Percentiles rank a stretch among this genome's conserved stretches.
Evolutionary conservation across 2,329 filamentous ascomycete genomes (phyloP).

Genomic region (Aspergillus sp.): DNA sequence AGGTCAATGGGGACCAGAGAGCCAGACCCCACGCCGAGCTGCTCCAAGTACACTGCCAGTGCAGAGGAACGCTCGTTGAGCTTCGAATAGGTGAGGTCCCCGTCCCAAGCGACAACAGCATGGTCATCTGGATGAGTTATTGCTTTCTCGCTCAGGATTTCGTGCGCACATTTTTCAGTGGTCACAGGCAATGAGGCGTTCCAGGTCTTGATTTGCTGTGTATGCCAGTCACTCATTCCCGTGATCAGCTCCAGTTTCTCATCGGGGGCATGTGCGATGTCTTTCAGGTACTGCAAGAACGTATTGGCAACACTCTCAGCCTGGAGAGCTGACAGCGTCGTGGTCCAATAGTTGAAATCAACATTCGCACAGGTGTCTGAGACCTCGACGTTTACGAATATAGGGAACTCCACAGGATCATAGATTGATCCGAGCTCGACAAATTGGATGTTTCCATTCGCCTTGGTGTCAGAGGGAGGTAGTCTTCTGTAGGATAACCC

Average conservation of each 20-base stretch:
- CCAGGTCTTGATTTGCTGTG: slow-evolving; percentile 28
- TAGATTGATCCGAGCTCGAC: slow-evolving; percentile 39
- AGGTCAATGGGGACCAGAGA: slow-evolving; percentile 26
- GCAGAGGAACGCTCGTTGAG: slow-evolving; percentile 31
- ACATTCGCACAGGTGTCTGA: slow-evolving; percentile 38
- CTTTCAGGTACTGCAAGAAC: slow-evolving; percentile 36
- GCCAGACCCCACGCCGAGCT: slow-evolving; percentile 27
- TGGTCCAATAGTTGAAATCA: slow-evolving; percentile 43
- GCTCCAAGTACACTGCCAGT: slow-evolving; percentile 28
- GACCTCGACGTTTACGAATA: slow-evolving; percentile 49
- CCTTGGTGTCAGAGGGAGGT: slow-evolving; percentile 25
- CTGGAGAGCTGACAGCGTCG: slow-evolving; percentile 37
- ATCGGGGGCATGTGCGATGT: slow-evolving; percentile 36
- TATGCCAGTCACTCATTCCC: slow-evolving; percentile 37
- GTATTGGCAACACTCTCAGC: slow-evolving; percentile 38
- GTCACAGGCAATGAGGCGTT: slow-evolving; percentile 25
- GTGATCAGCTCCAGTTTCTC: slow-evolving; percentile 33
- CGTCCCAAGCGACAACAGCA: slow-evolving; percentile 34
- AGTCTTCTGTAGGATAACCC: slow-evolving; percentile 48
- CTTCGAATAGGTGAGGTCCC: slow-evolving; percentile 31
- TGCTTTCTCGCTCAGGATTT: slow-evolving; percentile 24
- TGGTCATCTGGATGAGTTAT: slow-evolving; percentile 19
- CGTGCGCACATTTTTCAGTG: slow-evolving; percentile 27
- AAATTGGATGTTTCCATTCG: slow-evolving; percentile 33
- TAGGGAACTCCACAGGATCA: slow-evolving; percentile 49